Evolutionary conservation across 1,284 basidiomycete genomes (phyloP).

Genomic region (Tylopilus sp.): DNA sequence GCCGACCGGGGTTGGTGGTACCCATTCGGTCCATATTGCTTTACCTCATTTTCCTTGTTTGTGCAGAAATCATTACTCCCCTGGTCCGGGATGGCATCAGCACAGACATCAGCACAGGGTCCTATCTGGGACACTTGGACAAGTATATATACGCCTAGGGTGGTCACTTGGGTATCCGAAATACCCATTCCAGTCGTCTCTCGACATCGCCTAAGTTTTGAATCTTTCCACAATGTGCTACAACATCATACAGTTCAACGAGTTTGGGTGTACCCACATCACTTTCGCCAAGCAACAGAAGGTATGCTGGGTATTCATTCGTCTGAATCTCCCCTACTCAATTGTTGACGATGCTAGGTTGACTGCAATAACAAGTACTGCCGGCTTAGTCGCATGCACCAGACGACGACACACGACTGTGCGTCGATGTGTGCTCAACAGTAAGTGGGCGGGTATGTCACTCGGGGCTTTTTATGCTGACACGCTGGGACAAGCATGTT

Average conservation of each 20-base stretch:
- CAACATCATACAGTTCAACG: slow-evolving; percentile 34
- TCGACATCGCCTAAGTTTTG: slow-evolving; percentile 1
- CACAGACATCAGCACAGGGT: slow-evolving; percentile 5
- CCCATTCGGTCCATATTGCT: slow-evolving; percentile 15
- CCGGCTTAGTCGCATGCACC: slow-evolving; percentile 38
- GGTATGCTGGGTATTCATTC: slow-evolving; percentile 26
- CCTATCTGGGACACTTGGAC: slow-evolving; percentile 1
- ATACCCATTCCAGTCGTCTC: slow-evolving; percentile 5
- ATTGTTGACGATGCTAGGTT: slow-evolving; percentile 32
- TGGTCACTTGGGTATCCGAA: not conserved
- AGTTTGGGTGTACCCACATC: slow-evolving; percentile 37
- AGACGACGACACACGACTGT: slow-evolving; percentile 36
- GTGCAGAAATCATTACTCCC: slow-evolving; percentile 4
- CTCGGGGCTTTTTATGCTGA: slow-evolving; percentile 12
- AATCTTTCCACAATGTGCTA: slow-evolving; percentile 39
- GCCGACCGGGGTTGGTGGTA: slow-evolving; percentile 1
- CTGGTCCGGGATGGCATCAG: slow-evolving; percentile 4
- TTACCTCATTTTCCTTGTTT: slow-evolving; percentile 15
- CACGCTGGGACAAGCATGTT: slow-evolving; percentile 23
- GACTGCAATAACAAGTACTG: slow-evolving; percentile 43
- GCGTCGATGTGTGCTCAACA: slow-evolving; percentile 33
- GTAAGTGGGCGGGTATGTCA: slow-evolving; percentile 26
- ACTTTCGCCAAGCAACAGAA: slow-evolving; percentile 34
- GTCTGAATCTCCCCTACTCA: not conserved
- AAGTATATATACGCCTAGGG: slow-evolving; percentile 26